Conservation (phyloP, 768 basidiomycete genomes). For the Lactarius evosmus region DNA sequence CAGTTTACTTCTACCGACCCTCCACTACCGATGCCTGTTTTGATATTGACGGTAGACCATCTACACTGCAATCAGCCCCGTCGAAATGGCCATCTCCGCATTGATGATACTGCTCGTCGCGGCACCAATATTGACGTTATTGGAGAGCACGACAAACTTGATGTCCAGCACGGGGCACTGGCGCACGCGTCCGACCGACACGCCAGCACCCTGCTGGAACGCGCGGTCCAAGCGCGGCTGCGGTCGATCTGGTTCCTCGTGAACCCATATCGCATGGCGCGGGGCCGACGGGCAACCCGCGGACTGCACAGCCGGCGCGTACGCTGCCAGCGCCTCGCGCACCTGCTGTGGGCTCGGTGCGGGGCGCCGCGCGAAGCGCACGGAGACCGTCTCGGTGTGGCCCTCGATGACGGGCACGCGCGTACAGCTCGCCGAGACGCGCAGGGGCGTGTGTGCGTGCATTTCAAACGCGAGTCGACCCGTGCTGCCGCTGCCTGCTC, state of each 20-base stretch:
- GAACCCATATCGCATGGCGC: conserved; percentile 79
- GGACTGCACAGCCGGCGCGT: conserved; percentile 70
- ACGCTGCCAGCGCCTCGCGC: conserved; percentile 71
- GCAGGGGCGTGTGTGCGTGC: conserved; percentile 76
- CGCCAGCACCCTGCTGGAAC: conserved; percentile 86
- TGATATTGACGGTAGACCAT: conserved; percentile 29
- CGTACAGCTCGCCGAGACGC: conserved; percentile 89
- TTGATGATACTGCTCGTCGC: conserved; percentile 98
- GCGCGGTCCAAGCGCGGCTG: conserved; percentile 92
- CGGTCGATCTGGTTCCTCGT: conserved; percentile 88
- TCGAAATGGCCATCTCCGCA: conserved; percentile 88
- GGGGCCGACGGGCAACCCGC: conserved; percentile 85
- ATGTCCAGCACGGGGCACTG: conserved; percentile 91
- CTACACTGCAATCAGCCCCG: conserved; percentile 46
- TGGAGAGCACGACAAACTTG: conserved; percentile 90
- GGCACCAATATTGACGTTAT: conserved; percentile 94
- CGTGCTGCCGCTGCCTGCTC: conserved; percentile 31
- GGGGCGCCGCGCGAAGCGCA: conserved; percentile 75
- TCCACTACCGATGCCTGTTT: background rate
- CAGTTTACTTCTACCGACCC: background rate
- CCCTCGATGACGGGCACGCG: conserved; percentile 96
- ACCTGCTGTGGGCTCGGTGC: conserved; percentile 87
- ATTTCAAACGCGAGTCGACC: conserved; percentile 72
- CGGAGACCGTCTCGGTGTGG: conserved; percentile 86
- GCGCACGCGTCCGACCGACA: conserved; percentile 85